A percentile compares a stretch with the other conserved stretches of the same genome.
Evolutionary conservation across 257 asterid species (phyloP).

Genomic region (Vinca minor): DNA sequence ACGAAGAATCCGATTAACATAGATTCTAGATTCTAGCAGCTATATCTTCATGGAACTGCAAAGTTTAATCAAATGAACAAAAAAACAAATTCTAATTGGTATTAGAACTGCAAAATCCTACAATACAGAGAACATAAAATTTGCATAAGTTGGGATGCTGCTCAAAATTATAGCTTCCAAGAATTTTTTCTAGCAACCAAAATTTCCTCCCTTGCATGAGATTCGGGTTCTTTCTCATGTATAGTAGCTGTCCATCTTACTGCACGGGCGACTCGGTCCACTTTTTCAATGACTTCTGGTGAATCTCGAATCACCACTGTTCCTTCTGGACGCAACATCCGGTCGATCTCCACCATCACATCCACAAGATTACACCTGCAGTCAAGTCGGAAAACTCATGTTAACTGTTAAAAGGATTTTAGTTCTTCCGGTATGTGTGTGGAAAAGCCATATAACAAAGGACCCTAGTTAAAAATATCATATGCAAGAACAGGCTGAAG

Average conservation of each 20-base stretch:
- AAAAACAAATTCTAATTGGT: background rate
- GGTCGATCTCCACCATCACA: constrained; percentile 86
- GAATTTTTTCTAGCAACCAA: constrained; percentile 67
- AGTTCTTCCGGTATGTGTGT: background rate
- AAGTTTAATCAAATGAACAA: background rate
- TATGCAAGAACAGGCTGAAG: background rate
- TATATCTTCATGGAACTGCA: background rate
- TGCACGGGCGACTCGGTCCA: constrained; percentile 55
- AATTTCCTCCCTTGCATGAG: constrained; percentile 58
- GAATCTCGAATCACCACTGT: constrained; percentile 70
- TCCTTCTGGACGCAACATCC: constrained; percentile 92
- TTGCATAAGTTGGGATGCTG: background rate
- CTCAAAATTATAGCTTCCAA: constrained; percentile 49
- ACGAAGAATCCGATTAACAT: too few relatives aligned
- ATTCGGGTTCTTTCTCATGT: constrained; percentile 68
- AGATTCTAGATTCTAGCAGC: background rate
- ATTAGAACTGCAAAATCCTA: background rate
- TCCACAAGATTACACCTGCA: constrained; percentile 93
- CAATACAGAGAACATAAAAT: background rate
- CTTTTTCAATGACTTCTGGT: constrained; percentile 62
- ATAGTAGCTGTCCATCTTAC: constrained; percentile 63
- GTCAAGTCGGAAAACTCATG: background rate
- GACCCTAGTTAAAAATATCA: background rate
- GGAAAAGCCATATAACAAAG: background rate
- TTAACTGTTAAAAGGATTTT: background rate